Base-by-base conservation (phyloP, 2,329 filamentous ascomycete genomes). In the Aspergillus pseudoterreus region DNA sequence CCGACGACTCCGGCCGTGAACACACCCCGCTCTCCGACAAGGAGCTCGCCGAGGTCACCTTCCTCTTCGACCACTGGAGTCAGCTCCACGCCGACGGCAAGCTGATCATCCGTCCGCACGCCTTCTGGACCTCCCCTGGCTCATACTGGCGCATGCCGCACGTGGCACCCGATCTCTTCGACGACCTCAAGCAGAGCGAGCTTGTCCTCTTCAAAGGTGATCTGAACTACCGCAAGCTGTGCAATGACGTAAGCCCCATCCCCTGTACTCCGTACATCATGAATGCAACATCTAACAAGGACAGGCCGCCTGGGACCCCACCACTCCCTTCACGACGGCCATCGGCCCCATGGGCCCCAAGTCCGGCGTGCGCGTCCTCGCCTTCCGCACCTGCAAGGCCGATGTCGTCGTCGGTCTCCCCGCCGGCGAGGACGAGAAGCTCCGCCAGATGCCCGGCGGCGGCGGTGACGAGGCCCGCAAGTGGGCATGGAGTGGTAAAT, bases 181-280 rank as follows among this genome's bases (percentile, higher is more conserved):
- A 88, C 6, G 92, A 97, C 65, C 73, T 99, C 50, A 86, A 91
- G 75, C 75, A 83, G 55, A 89, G 88, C 58, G 89, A 96, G 69
- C 78, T 99, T 15, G 90, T 96, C 11, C 84, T 99, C 50, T 97
- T 97, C 78, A 99, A 99, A 78, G 94, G 94, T 2, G 94, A 99
- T 68, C 70, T 99, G 61, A 99, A 99, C 75, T 99, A 97, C 72
- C 81, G 94, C 55, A 99, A 99, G 72, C 72, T 99, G 59, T 91
- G 87, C 27, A 88, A 84, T 45, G 94, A 99, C 78, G 90, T 92
- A 75, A 76, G 86, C 77, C 27, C n/a, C 41, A 4, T 6, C 15
- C n/a, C 27, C 19, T 27, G 14, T 8, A 19, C 19, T 19, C 19
- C 19, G 4, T 46, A 8, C 39, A 24, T 8, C 8, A 10, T 19